phyloP scores from a whole-genome alignment of 352 stramenopile species.

The Phytopythium ostracodes region DNA sequence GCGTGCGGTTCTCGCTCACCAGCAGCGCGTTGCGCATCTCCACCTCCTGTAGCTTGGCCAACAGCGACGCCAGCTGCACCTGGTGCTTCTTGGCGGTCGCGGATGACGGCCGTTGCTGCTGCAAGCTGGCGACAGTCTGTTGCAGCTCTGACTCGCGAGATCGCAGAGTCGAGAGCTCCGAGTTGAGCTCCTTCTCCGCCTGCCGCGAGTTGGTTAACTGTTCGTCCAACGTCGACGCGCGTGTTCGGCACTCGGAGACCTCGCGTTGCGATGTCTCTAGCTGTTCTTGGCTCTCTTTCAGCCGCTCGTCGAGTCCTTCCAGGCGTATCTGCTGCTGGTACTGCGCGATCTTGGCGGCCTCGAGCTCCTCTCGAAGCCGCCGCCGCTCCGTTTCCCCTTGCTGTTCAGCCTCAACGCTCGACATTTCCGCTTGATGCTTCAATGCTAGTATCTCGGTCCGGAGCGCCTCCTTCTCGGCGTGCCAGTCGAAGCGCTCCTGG shows the following conservation, averaged over 20 bases:
- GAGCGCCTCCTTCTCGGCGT: slow-evolving; percentile 24
- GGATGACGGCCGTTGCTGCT: slow-evolving; percentile 2
- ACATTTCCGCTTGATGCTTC: slow-evolving; percentile 1
- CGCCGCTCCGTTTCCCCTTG: not conserved
- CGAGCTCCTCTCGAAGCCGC: not conserved
- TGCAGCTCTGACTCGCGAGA: slow-evolving; percentile 12
- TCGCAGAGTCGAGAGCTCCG: slow-evolving; percentile 9
- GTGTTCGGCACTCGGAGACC: not conserved
- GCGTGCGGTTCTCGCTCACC: slow-evolving; percentile 19
- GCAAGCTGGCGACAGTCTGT: slow-evolving; percentile 9
- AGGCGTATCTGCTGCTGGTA: not conserved
- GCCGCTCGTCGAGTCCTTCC: slow-evolving; percentile 6
- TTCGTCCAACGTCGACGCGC: slow-evolving; percentile 2
- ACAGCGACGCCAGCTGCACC: slow-evolving; percentile 8
- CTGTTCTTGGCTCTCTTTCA: slow-evolving; percentile 15
- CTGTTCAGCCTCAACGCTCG: not conserved
- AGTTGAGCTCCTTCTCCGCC: not conserved
- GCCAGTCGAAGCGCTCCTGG: slow-evolving; percentile 27
- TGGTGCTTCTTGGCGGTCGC: slow-evolving; percentile 9
- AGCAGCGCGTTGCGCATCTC: slow-evolving; percentile 24
- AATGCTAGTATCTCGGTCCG: slow-evolving; percentile 7
- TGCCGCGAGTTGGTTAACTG: slow-evolving; percentile 3
- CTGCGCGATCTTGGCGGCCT: not conserved
- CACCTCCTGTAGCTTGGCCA: slow-evolving; percentile 10
- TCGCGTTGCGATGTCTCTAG: not conserved